These are phyloP conservation scores for Tephrocybe sp. DNA, from an alignment of 768 basidiomycete species.

Conservation along the genomic window DNA sequence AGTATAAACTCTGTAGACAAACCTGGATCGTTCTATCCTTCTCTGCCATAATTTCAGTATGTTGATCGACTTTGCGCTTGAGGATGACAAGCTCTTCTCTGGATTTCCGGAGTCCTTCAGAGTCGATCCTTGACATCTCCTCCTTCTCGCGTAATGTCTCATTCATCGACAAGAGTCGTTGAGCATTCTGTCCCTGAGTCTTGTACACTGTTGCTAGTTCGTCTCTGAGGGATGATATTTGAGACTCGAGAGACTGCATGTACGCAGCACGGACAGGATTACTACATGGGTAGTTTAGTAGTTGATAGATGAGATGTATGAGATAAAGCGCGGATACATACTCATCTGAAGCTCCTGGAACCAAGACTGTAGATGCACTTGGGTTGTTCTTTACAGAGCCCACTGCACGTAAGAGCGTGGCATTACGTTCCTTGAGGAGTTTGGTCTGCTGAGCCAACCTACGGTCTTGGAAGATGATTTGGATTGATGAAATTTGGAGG, in stretches of 20 bases:
- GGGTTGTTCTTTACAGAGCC: slow-evolving; percentile 65
- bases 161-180: slow-evolving; percentile 88
- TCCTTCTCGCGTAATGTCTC: slow-evolving; percentile 95
- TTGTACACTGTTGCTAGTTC: slow-evolving; percentile 96
- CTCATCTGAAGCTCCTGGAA: slow-evolving; percentile 69
- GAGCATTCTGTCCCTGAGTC: slow-evolving; percentile 93
- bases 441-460: slow-evolving; percentile 91
- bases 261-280: slow-evolving; percentile 87
- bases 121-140: slow-evolving; percentile 76
- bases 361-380: slow-evolving; percentile 58
- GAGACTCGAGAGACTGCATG: slow-evolving; percentile 88
- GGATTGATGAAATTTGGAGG: background rate
- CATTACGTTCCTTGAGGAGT: slow-evolving; percentile 89
- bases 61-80: slow-evolving; percentile 76
- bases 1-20: slow-evolving; percentile 23
- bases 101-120: slow-evolving; percentile 74
- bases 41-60: slow-evolving; percentile 81
- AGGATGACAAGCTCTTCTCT: slow-evolving; percentile 72
- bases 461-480: slow-evolving; percentile 55
- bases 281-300: slow-evolving; percentile 34
- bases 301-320: slow-evolving; percentile 9
- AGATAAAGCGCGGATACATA: slow-evolving; percentile 23
- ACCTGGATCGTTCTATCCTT: slow-evolving; percentile 91
- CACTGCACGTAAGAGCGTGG: slow-evolving; percentile 81
- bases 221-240: slow-evolving; percentile 87